Evolutionary conservation across 345 rosid species (phyloP).

Genomic region (Eucalyptus regnans): DNA sequence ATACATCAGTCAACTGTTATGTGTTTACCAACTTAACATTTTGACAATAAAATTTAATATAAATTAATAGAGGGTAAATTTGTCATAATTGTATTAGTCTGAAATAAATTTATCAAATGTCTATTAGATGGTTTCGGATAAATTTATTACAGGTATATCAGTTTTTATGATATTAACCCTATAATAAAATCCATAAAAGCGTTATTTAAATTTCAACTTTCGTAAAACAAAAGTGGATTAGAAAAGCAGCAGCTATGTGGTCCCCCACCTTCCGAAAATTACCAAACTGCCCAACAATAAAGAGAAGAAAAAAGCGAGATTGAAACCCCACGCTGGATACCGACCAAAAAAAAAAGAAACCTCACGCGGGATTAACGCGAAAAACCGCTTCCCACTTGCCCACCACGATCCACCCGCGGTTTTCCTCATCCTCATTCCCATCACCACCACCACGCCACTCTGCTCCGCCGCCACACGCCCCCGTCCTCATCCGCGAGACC

Average conservation of each 20-base stretch:
- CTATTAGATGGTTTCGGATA: accelerated
- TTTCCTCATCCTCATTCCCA: neutral
- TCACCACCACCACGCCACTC: neutral
- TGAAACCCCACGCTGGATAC: too few species aligned
- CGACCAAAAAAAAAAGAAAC: too few species aligned
- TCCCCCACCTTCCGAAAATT: neutral
- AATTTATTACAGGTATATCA: accelerated
- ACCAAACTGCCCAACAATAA: neutral
- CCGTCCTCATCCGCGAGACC: neutral
- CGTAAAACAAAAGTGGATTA: accelerated
- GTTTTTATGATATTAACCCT: accelerated
- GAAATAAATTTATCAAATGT: accelerated
- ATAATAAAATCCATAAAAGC: accelerated
- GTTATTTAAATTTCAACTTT: neutral
- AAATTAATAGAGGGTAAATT: accelerated
- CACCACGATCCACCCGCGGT: neutral
- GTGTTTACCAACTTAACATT: accelerated
- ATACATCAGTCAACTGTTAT: accelerated
- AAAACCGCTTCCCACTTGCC: neutral
- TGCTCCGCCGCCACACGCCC: neutral
- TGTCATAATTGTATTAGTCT: too few species aligned
- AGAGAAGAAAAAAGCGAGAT: neutral
- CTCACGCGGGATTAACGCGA: too few species aligned
- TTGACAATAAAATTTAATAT: accelerated
- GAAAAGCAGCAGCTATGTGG: neutral